Percentiles rank a stretch among this genome's conserved stretches.
Conservation (phyloP, 805 yeast species). For the Blastobotrys peoriensis region DNA sequence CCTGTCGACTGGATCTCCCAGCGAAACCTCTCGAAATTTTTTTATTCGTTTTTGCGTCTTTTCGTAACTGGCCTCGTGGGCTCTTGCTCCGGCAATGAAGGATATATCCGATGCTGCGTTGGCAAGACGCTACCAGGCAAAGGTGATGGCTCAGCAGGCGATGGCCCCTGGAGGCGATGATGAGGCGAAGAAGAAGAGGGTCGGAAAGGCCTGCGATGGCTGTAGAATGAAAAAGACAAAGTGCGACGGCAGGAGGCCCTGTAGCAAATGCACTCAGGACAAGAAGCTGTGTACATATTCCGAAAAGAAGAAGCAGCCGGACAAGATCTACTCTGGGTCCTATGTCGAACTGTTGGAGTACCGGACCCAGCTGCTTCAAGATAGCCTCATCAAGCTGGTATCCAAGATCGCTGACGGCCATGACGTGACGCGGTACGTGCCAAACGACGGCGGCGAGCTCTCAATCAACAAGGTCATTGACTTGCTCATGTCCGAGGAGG, state of each 20-base stretch:
- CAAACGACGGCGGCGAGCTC: slow-evolving; percentile 13
- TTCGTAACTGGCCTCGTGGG: too few relatives aligned
- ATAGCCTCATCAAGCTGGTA: slow-evolving; percentile 39
- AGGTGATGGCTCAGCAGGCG: not conserved
- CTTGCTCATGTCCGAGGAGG: slow-evolving; percentile 11
- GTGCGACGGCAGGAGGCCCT: slow-evolving; percentile 44
- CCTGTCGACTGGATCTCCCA: too few relatives aligned
- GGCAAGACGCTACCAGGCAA: not conserved
- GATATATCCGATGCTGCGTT: not conserved
- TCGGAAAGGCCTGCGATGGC: slow-evolving; percentile 41
- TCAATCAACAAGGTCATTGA: slow-evolving; percentile 22
- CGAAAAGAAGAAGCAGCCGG: slow-evolving; percentile 46
- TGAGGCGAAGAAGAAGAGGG: slow-evolving; percentile 28
- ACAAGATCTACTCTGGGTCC: slow-evolving; percentile 52
- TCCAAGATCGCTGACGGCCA: slow-evolving; percentile 17
- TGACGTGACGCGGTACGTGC: slow-evolving; percentile 18
- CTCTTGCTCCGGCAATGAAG: too few relatives aligned
- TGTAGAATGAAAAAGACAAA: slow-evolving; percentile 30
- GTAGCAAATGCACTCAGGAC: slow-evolving; percentile 46
- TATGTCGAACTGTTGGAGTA: slow-evolving; percentile 61
- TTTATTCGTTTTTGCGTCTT: too few relatives aligned
- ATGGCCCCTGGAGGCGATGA: slow-evolving; percentile 5
- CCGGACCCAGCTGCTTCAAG: slow-evolving; percentile 46
- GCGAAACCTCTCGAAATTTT: too few relatives aligned
- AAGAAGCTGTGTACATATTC: slow-evolving; percentile 54